Conservation (phyloP, 768 basidiomycete species). For the Boletus rubroflammeus region DNA sequence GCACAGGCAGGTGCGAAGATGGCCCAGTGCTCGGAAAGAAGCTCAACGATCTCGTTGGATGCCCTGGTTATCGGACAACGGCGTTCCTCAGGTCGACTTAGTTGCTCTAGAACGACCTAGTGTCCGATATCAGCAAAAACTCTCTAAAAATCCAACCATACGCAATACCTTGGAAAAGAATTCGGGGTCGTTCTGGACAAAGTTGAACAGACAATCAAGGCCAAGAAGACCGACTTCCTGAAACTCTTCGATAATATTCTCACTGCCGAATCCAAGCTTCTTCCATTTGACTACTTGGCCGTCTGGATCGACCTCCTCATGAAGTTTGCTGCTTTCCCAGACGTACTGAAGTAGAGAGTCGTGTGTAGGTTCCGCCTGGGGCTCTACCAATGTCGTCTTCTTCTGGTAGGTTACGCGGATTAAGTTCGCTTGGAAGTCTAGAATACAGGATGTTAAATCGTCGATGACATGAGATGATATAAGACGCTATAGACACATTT, state of each 20-base stretch:
- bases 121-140: conserved; percentile 6
- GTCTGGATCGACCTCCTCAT: conserved; percentile 47
- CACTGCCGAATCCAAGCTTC: conserved; percentile 71
- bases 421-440: conserved; percentile 87
- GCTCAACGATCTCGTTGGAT: conserved; percentile 81
- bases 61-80: conserved; percentile 81
- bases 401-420: conserved; percentile 75
- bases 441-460: conserved; percentile 76
- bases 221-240: conserved; percentile 76
- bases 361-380: conserved; percentile 58
- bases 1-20: conserved; percentile 83
- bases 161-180: conserved; percentile 63
- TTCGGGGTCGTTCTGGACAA: conserved; percentile 67
- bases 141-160: background rate
- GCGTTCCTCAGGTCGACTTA: conserved; percentile 66
- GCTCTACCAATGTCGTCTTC: conserved; percentile 76
- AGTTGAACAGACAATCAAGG: conserved; percentile 75
- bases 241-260: conserved; percentile 75
- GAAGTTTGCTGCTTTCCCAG: conserved; percentile 61
- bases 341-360: conserved; percentile 56
- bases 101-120: conserved; percentile 78
- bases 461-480: conserved; percentile 82
- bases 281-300: conserved; percentile 65
- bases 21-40: conserved; percentile 81
- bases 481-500: conserved; percentile 50